Base-by-base conservation (phyloP, 164 flowering plant species). In the Umbilicus rupestris region DNA sequence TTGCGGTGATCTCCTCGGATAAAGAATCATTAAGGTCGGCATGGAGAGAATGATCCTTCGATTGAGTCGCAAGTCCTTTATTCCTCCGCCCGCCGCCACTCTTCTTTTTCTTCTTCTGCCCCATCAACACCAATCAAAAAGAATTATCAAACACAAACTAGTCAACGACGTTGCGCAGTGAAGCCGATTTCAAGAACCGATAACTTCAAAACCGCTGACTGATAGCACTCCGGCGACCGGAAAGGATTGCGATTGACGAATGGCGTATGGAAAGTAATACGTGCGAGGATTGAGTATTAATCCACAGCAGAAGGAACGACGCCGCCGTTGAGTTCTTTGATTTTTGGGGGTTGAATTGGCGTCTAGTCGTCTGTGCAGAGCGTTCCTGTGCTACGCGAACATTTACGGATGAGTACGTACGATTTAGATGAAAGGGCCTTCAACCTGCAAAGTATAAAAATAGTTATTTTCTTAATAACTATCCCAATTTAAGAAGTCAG, bases 51-150 rank as follows among this genome's bases (percentile, higher is more conserved):
- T 76, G 80, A 50, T 85, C 86, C 70, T 81, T 77, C 12, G 78
- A 72, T 31, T 75, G 71, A 44, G 58, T 14, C 30, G 58, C 71
- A 64, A 79, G 72, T 15, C 83, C 80, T 70, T 83, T 81, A 35
- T 64, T 76, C 69, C 76, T 78, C 60, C 77, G 58, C 2, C 77
- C 75, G 28, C 72, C 75, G 28, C 77, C 76, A 1, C 82, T 71
- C 0, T 76, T 69, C 70, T 83, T 85, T 79, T 85, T 85, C 83
- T 83, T 85, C 79, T 83, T 82, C 33, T 76, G 79, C 52, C 86
- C 89, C 89, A 83, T 82, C 7, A 0, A 39, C 2, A 28, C 19
- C 33, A 8, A 55, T 7, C 10, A n/a, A 49, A 6, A 20, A 20
- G 5, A 2, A 2, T 8, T 7, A 49, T 41, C 44, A 41, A 41